Evolutionary conservation across 768 basidiomycete genomes (phyloP), one percentile per base, ranked within the genome.

Genomic region (Lentinula sp.): DNA sequence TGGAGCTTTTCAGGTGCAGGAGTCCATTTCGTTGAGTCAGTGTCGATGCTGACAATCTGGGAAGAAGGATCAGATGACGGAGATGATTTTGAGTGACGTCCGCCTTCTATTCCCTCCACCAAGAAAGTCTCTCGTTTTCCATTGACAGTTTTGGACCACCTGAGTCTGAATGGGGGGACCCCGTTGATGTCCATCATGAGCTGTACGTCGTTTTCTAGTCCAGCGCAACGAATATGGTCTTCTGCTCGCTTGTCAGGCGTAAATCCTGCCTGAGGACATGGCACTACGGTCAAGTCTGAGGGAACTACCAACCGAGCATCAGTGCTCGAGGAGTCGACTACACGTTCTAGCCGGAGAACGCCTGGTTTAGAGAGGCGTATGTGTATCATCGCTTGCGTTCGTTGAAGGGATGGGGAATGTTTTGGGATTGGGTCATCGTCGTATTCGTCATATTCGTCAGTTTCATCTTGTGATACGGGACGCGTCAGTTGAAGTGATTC

Each of bases 61-160:
- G 33, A 20, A 41, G 36, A 28, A 35, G 28, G 35, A 15, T 43
- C 33, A 37, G 56, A 48, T 18, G 66, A 61, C 5, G 69, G 62
- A 16, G 69, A 63, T 23, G 67, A 74, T 39, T 74, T 65, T 37
- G 70, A 71, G 28, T 77, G 71, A 49, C 78, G 77, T 23, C 79
- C 78, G 42, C 81, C 82, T 70, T 92, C 88, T 53, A 95, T 91
- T 8, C 93, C 93, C 67, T 95, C 93, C 1, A 94, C 91, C 43
- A 89, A 74, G 63, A 90, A 90, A 49, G 82, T 77, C 67, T 95
- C 91, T 59, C 80, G 78, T 63, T 79, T 77, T 10, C 85, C 85
- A 60, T 85, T 86, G 46, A 86, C 75, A 23, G 86, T 84, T 63
- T 86, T 85, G 66, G 84, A 79, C 91, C 91, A 93, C 46, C 84